A percentile compares a stretch with the other conserved stretches of the same genome.
Evolutionary conservation across 2,329 filamentous ascomycete species (phyloP).

Genomic region (Ophiocordyceps camponoti-floridani): DNA sequence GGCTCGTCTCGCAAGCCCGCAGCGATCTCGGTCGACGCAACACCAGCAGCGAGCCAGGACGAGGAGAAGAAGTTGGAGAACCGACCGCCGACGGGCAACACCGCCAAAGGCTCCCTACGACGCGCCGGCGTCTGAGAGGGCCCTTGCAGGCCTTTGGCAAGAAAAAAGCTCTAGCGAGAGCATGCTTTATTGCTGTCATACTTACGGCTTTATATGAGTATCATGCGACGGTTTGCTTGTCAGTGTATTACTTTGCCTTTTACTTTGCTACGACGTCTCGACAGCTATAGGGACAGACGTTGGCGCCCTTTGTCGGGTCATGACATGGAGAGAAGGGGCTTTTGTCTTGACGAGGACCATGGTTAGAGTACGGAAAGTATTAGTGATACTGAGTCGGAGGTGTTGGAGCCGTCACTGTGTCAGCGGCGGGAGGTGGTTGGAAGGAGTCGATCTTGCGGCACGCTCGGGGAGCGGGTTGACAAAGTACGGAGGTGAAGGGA

Average conservation of each 20-base stretch:
- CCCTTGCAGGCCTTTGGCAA: neutral
- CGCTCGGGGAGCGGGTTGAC: neutral
- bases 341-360: neutral
- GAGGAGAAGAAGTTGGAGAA: slow-evolving; percentile 26
- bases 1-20: slow-evolving; percentile 9
- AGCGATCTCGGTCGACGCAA: slow-evolving; percentile 6
- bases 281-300: slow-evolving; percentile 2
- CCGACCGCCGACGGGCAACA: slow-evolving; percentile 15
- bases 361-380: neutral
- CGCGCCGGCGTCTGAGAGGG: neutral
- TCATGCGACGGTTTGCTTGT: slow-evolving; percentile 4
- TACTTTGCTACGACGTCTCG: slow-evolving; percentile 6
- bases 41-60: slow-evolving; percentile 3
- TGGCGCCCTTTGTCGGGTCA: neutral
- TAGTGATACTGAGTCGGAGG: neutral
- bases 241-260: slow-evolving; percentile 6
- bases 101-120: slow-evolving; percentile 2
- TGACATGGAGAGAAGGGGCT: neutral
- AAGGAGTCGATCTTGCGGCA: neutral
- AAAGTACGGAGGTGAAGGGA: neutral
- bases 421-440: neutral
- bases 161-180: slow-evolving; percentile 9
- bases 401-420: neutral
- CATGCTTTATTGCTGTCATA: slow-evolving; percentile 15
- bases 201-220: slow-evolving; percentile 14